Percentiles rank a stretch among this genome's conserved stretches.
phyloP scores from a whole-genome alignment of 257 asterid genomes.

The Ocimum tenuiflorum region DNA sequence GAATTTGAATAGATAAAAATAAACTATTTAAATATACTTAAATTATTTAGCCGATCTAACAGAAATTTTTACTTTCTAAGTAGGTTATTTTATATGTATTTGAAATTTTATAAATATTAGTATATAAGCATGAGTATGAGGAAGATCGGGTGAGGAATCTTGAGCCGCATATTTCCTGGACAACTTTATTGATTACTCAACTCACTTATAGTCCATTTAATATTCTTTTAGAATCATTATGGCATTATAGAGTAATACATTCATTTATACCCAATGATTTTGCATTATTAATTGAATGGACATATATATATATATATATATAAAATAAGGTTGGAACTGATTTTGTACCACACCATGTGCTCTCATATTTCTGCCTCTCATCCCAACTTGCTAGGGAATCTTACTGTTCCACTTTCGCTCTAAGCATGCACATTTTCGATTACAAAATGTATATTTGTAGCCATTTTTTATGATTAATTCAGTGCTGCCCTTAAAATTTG shows the following conservation, averaged over 20 bases:
- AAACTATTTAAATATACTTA: too few relatives aligned
- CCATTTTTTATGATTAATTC: background rate
- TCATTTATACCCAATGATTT: slow-evolving; percentile 12
- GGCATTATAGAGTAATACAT: background rate
- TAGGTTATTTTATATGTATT: too few relatives aligned
- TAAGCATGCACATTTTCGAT: background rate
- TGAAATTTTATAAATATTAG: too few relatives aligned
- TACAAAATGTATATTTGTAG: background rate
- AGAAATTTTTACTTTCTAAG: too few relatives aligned
- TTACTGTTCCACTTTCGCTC: slow-evolving; percentile 6
- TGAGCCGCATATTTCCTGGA: background rate
- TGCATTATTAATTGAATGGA: slow-evolving; percentile 7
- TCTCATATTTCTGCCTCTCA: slow-evolving; percentile 12
- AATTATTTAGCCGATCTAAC: too few relatives aligned
- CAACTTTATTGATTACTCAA: background rate
- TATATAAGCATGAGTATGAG: too few relatives aligned
- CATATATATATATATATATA: background rate
- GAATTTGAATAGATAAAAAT: too few relatives aligned
- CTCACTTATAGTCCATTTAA: background rate
- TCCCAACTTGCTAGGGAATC: slow-evolving; percentile 18
- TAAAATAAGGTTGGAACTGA: background rate
- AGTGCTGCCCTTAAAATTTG: background rate
- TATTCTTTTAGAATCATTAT: background rate
- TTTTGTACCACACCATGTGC: slow-evolving; percentile 26
- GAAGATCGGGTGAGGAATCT: too few relatives aligned